Percentiles rank a stretch among this genome's conserved stretches.
Evolutionary conservation across 331 rosid species (phyloP).

Genomic region (Prunus yedoensis): DNA sequence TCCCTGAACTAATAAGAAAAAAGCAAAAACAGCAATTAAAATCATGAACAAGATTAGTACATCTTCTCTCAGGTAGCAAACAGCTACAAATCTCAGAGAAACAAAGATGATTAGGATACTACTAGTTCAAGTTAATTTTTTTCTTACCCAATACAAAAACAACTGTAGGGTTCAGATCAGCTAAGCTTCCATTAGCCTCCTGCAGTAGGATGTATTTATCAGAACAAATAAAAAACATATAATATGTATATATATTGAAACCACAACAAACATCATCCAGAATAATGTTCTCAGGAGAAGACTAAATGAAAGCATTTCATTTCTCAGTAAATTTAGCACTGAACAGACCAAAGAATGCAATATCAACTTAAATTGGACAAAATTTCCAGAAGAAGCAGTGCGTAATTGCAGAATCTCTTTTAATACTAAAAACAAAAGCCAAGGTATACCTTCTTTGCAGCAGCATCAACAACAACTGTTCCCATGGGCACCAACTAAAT

Average conservation of each 20-base stretch:
- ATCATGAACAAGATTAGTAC: neutral
- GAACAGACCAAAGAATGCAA: neutral
- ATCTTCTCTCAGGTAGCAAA: neutral
- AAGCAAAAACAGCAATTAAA: neutral
- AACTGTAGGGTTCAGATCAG: slow-evolving; percentile 69
- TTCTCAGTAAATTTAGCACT: neutral
- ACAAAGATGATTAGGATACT: neutral
- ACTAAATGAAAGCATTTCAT: neutral
- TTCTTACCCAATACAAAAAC: slow-evolving; percentile 93
- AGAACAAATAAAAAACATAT: neutral
- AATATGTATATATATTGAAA: neutral
- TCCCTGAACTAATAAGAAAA: neutral
- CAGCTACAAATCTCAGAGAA: neutral
- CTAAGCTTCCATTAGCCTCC: slow-evolving; percentile 57
- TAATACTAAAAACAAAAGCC: neutral
- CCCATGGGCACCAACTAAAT: slow-evolving; percentile 62
- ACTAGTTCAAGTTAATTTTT: neutral
- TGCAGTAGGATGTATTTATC: slow-evolving; percentile 23
- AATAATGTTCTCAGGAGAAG: neutral
- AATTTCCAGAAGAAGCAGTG: neutral
- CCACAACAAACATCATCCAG: neutral
- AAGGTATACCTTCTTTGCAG: slow-evolving; percentile 52
- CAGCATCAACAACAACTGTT: slow-evolving; percentile 58
- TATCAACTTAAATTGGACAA: neutral
- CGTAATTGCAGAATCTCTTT: neutral